Percentiles rank a stretch among this genome's conserved stretches.
These are phyloP conservation scores for Alliaria petiolata DNA, from an alignment of 345 rosid genomes.

Conservation along the genomic window DNA sequence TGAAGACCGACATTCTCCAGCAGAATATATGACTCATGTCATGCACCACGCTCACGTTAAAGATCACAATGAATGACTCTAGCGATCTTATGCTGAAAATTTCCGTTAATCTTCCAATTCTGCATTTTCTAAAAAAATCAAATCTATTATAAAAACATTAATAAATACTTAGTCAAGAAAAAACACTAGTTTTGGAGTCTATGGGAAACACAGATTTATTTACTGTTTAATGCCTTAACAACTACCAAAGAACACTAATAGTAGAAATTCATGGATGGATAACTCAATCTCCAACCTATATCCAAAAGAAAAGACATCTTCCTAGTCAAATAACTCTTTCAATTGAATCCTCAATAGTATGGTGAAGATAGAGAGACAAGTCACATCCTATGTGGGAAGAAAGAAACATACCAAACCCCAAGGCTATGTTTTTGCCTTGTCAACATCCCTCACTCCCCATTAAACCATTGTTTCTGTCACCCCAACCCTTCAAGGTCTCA, in stretches of 20 bases:
- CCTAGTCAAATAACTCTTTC: not conserved
- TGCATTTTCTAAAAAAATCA: too few species aligned
- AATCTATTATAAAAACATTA: too few species aligned
- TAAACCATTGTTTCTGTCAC: constrained; percentile 1
- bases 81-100: too few species aligned
- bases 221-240: not conserved
- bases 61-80: too few species aligned
- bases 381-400: constrained; percentile 12
- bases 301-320: constrained; percentile 7
- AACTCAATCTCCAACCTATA: not conserved
- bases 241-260: not conserved
- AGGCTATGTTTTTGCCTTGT: constrained; percentile 16
- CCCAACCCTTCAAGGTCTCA: not conserved
- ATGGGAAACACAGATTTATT: too few species aligned
- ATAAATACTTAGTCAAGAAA: too few species aligned
- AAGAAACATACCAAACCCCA: constrained; percentile 24
- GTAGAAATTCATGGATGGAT: not conserved
- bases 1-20: too few species aligned
- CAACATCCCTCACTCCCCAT: constrained; percentile 5
- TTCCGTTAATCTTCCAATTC: too few species aligned
- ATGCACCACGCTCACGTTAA: too few species aligned
- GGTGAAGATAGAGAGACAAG: constrained; percentile 25
- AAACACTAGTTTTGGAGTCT: too few species aligned
- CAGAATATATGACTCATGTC: too few species aligned
- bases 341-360: not conserved